Evolutionary conservation across 1,139 yeast genomes (phyloP), one percentile per base, ranked within the genome.

Genomic region (Pichia sp.): DNA sequence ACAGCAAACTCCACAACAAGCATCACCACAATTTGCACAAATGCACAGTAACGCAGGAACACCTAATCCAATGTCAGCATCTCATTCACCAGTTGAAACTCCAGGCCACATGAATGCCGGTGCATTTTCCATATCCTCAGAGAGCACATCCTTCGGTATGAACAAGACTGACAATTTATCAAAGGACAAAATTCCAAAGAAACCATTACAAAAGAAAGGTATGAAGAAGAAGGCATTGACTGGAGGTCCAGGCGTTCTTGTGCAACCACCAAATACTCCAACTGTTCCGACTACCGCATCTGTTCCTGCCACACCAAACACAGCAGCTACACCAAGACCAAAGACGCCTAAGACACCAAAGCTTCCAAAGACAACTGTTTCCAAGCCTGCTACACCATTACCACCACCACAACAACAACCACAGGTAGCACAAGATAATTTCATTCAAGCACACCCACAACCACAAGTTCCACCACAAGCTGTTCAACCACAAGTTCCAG

Each of bases 161-260:
- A 28, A 28, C 11, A 12, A 7, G 5, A 12, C n/a, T 5, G 14
- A 28, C 10, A 22, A 34, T 3, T 30, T 44, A 20, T 42, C 40
- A 11, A 46, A 43, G 18, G 48, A 44, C 22, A 38, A 42, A 28
- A 42, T 49, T 12, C 54, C 52, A 1, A 49, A 38, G 12, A 42
- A 44, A 21, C 49, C 51, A 14, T 24, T 47, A 17, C 50, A 48
- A 34, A 50, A 50, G 34, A 50, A 47, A 28, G 45, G 53, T 7
- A 30, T 47, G 53, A 49, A 51, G 27, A 48, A 47, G 40, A 51
- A 44, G 18, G 53, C 48, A 37, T 30, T 50, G 19, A 38, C 42
- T 3, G 50, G 46, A 2, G 52, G 34, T 4, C 43, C 47, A 6
- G 14, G n/a, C 6, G 14, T 19, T 14, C n/a, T 37, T 18, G 18